Evolutionary conservation across 176 grass and related monocot species (phyloP).

Genomic region (sorghum (Sorghum bicolor)): DNA sequence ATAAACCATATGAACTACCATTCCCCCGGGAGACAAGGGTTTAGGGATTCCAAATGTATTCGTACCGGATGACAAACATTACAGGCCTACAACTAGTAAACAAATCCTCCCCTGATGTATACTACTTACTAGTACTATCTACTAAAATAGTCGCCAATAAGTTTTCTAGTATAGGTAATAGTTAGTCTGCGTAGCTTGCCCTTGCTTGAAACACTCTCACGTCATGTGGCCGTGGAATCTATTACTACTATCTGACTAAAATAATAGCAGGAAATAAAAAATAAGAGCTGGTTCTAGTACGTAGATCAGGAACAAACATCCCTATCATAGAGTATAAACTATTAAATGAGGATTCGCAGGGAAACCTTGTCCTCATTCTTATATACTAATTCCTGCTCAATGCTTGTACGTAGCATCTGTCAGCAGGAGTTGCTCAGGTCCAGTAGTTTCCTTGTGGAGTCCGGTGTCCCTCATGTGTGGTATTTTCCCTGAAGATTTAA

Average conservation of each 20-base stretch:
- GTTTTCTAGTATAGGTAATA: no score
- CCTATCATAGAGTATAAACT: constrained; percentile 20
- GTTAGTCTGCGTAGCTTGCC: no score
- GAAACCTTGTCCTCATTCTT: constrained; percentile 28
- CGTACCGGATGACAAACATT: no score
- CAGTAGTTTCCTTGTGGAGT: constrained; percentile 50
- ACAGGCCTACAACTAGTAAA: no score
- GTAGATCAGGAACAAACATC: constrained; percentile 42
- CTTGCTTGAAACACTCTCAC: no score
- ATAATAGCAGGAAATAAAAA: neutral
- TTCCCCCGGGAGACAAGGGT: no score
- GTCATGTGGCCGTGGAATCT: neutral
- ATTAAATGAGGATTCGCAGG: neutral
- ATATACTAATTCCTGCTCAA: constrained; percentile 24
- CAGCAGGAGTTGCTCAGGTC: constrained; percentile 32
- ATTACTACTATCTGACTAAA: neutral
- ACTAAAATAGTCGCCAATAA: no score
- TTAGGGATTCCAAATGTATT: no score
- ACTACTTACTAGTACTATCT: no score
- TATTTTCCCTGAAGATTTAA: neutral
- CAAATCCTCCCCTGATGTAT: no score
- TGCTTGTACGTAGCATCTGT: neutral
- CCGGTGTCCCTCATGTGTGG: constrained; percentile 9
- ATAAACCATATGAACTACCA: no score
- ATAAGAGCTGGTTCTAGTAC: neutral